Conservation (phyloP, 805 yeast species). For the Ogataea angusta region DNA sequence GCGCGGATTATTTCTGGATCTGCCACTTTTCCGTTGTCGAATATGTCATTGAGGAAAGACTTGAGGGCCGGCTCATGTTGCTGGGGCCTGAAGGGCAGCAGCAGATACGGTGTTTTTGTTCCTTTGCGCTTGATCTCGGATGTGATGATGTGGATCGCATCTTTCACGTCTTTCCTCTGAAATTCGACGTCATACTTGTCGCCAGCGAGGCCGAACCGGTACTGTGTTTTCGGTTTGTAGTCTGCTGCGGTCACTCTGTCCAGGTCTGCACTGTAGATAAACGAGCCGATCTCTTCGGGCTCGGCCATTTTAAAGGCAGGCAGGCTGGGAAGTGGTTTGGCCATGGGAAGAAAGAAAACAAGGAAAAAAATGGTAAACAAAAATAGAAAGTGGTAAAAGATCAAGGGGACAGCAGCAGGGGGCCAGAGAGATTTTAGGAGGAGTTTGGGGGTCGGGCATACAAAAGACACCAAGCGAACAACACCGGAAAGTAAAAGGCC, state of each 20-base stretch:
- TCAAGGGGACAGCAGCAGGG: slow-evolving; percentile 2
- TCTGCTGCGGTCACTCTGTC: slow-evolving; percentile 1
- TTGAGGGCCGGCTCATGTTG: slow-evolving; percentile 60
- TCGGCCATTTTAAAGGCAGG: slow-evolving; percentile 21
- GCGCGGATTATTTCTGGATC: slow-evolving; percentile 39
- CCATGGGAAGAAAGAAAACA: slow-evolving; percentile 8
- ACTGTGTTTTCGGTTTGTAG: slow-evolving; percentile 29
- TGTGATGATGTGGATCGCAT: slow-evolving; percentile 66
- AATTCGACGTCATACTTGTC: slow-evolving; percentile 40
- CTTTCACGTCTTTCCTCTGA: slow-evolving; percentile 62
- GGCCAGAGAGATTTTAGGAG: background rate
- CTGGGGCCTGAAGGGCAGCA: slow-evolving; percentile 75
- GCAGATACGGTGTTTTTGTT: slow-evolving; percentile 65
- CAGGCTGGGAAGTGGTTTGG: slow-evolving; percentile 25
- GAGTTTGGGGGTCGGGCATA: no score
- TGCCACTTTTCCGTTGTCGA: slow-evolving; percentile 50
- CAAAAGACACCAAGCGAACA: no score
- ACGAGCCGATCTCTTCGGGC: slow-evolving; percentile 23
- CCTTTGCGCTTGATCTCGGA: slow-evolving; percentile 65
- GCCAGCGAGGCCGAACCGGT: slow-evolving; percentile 21
- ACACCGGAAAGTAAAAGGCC: no score
- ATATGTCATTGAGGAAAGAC: slow-evolving; percentile 51
- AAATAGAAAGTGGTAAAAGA: slow-evolving; percentile 2
- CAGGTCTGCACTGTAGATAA: slow-evolving; percentile 31
- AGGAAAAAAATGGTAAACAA: slow-evolving; percentile 5